Percentiles rank a stretch among this genome's conserved stretches.
Conservation (phyloP, 208 protist species). For the Leishmania gerbilli region DNA sequence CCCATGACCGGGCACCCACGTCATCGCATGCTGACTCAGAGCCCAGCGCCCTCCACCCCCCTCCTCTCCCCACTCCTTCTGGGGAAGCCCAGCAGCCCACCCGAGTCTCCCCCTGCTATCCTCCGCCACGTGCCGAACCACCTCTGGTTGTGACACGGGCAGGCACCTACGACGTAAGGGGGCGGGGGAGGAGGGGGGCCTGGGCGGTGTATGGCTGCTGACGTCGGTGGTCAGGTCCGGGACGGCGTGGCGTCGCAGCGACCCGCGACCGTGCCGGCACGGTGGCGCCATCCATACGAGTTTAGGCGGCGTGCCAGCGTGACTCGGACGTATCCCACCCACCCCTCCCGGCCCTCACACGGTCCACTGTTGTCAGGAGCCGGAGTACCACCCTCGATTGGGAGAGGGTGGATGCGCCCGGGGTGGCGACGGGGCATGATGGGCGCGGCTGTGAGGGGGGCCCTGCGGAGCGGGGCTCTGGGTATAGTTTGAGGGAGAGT, state of each 20-base stretch:
- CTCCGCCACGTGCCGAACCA: neutral
- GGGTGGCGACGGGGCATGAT: neutral
- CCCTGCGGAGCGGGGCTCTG: neutral
- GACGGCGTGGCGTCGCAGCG: no score
- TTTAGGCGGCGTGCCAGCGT: no score
- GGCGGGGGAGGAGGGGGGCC: no score
- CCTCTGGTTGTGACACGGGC: neutral
- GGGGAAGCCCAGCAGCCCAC: neutral
- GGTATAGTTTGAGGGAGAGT: neutral
- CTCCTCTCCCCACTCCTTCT: no score
- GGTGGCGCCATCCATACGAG: no score
- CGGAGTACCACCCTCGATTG: neutral
- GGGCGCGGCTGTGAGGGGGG: neutral
- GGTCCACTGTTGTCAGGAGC: no score
- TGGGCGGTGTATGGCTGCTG: neutral
- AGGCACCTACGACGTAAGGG: neutral
- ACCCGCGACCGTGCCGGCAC: no score
- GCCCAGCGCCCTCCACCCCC: no score
- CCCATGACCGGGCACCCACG: no score
- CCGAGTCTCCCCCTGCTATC: neutral
- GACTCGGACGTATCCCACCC: no score
- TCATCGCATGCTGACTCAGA: neutral
- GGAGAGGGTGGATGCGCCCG: no score
- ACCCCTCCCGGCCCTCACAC: neutral
- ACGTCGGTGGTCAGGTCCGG: neutral